These are phyloP conservation scores for Panus rudis DNA, from an alignment of 768 basidiomycete species.

Conservation along the genomic window DNA sequence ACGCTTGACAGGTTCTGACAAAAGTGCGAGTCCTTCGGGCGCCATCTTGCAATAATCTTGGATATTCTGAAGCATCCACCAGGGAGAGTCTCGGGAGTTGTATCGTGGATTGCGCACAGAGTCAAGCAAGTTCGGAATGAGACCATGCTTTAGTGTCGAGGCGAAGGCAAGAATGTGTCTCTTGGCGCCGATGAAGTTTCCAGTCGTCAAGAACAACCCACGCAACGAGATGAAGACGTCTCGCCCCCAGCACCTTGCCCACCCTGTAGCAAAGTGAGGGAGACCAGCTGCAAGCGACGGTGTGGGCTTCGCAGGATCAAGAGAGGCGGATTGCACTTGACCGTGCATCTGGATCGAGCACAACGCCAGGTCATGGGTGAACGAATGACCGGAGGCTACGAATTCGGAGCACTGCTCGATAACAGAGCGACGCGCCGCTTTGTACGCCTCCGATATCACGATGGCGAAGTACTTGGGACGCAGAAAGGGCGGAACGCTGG, in stretches of 20 bases:
- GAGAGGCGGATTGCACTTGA: conserved; percentile 80
- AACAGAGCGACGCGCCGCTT: conserved; percentile 75
- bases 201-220: conserved; percentile 90
- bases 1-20: conserved; percentile 79
- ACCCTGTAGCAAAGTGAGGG: conserved; percentile 87
- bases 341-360: conserved; percentile 90
- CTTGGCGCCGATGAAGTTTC: conserved; percentile 78
- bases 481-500: conserved; percentile 73
- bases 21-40: conserved; percentile 76
- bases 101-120: conserved; percentile 81
- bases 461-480: conserved; percentile 96
- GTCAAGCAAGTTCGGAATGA: conserved; percentile 94
- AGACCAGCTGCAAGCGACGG: conserved; percentile 91
- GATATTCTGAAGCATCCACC: conserved; percentile 99
- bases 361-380: conserved; percentile 86
- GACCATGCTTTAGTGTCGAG: conserved; percentile 88
- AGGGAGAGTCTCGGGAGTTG: conserved; percentile 96
- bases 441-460: conserved; percentile 86
- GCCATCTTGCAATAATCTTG: conserved; percentile 86
- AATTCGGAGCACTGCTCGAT: conserved; percentile 89
- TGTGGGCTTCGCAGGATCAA: conserved; percentile 61
- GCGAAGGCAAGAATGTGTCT: conserved; percentile 91
- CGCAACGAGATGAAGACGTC: conserved; percentile 91
- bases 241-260: conserved; percentile 97
- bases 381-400: conserved; percentile 73